A percentile compares a stretch with the other conserved stretches of the same genome.
Conservation (phyloP, 2,329 filamentous ascomycete genomes). For the Colletotrichum viniferum region DNA sequence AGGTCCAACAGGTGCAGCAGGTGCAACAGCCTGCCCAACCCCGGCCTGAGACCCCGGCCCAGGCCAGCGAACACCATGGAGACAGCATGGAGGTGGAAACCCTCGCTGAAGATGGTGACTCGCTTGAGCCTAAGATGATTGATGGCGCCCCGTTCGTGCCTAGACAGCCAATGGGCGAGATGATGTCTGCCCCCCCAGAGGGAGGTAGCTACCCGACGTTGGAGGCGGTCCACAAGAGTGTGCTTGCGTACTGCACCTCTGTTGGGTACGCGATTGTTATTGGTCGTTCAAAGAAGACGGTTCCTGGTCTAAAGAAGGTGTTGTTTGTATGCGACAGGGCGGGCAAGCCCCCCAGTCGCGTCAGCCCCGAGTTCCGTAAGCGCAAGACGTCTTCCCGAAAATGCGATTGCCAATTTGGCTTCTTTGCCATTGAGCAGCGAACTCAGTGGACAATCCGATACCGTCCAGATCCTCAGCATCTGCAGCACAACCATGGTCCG, state of each 20-base stretch:
- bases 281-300: conserved; percentile 70
- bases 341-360: conserved; percentile 64
- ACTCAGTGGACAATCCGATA: conserved; percentile 72
- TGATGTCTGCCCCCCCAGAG: conserved; percentile 68
- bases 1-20: conserved; percentile 27
- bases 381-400: conserved; percentile 71
- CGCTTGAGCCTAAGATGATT: conserved; percentile 51
- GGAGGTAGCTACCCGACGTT: conserved; percentile 68
- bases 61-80: conserved; percentile 43
- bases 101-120: conserved; percentile 50
- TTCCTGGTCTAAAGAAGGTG: conserved; percentile 70
- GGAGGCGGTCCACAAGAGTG: conserved; percentile 68
- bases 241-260: conserved; percentile 68
- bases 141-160: conserved; percentile 57
- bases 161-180: conserved; percentile 58
- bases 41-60: conserved; percentile 29
- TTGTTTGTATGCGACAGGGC: conserved; percentile 71
- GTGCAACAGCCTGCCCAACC: conserved; percentile 40
- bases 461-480: conserved; percentile 61
- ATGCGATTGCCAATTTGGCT: conserved; percentile 72
- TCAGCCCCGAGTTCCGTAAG: conserved; percentile 68
- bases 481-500: conserved; percentile 68
- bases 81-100: conserved; percentile 60
- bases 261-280: conserved; percentile 73
- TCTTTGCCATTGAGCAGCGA: conserved; percentile 71